These are phyloP conservation scores for Nemania serpens DNA, from an alignment of 2,329 filamentous ascomycete genomes.

Conservation along the genomic window DNA sequence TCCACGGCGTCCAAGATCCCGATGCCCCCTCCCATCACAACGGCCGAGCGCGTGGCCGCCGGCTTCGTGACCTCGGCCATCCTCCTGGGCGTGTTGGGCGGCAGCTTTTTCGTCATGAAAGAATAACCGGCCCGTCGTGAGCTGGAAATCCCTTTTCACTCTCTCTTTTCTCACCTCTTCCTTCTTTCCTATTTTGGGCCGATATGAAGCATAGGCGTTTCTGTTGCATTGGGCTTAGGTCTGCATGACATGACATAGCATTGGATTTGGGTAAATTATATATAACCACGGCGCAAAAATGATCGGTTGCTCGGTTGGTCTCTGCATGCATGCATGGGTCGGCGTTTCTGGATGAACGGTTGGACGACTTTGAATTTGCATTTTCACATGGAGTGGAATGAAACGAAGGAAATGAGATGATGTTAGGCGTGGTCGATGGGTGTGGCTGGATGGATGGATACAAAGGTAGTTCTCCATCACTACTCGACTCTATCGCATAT, in stretches of 20 bases:
- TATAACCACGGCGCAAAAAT: no score
- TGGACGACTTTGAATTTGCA: conserved; percentile 10
- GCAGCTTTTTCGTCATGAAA: conserved; percentile 54
- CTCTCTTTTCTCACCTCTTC: no score
- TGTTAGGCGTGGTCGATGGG: background rate
- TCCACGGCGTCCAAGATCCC: conserved; percentile 30
- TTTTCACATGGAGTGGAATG: background rate
- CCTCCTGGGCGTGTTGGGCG: conserved; percentile 53
- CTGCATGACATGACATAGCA: no score
- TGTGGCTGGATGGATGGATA: background rate
- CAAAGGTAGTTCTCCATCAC: background rate
- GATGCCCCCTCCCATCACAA: conserved; percentile 49
- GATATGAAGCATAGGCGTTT: background rate
- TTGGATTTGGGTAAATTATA: no score
- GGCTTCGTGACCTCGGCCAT: conserved; percentile 60
- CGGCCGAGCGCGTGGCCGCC: conserved; percentile 58
- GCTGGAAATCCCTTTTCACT: no score
- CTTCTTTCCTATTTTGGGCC: background rate
- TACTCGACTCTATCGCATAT: background rate
- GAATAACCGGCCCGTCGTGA: conserved; percentile 27
- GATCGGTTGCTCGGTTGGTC: no score
- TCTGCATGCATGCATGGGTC: background rate
- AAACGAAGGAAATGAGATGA: no score
- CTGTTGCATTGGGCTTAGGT: no score
- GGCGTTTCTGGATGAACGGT: background rate